phyloP scores from a whole-genome alignment of 257 asterid species.

The Thymus mandschuricus region DNA sequence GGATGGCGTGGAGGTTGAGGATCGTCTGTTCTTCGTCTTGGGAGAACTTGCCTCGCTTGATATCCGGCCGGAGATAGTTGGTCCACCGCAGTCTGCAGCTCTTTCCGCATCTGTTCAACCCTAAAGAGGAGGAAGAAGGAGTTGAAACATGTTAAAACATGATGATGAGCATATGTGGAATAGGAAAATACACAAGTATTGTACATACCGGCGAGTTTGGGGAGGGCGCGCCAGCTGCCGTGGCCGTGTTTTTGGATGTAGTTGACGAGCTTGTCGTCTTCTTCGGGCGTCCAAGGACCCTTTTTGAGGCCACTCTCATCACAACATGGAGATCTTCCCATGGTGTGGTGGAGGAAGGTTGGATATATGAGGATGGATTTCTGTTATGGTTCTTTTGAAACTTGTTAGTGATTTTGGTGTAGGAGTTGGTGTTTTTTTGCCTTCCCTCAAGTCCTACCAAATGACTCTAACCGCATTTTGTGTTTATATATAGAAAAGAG shows the following conservation, averaged over 20 bases:
- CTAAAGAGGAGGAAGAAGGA: background rate
- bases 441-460: conserved; percentile 64
- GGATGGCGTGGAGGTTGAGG: conserved; percentile 70
- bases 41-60: conserved; percentile 76
- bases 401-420: conserved; percentile 17
- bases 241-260: conserved; percentile 75
- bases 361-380: background rate
- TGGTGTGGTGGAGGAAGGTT: background rate
- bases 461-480: conserved; percentile 39
- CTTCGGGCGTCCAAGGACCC: conserved; percentile 92
- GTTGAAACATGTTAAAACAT: background rate
- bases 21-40: conserved; percentile 74
- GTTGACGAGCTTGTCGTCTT: conserved; percentile 71
- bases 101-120: conserved; percentile 75
- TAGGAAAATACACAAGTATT: background rate
- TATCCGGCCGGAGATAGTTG: conserved; percentile 72
- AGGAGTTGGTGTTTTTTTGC: conserved; percentile 33
- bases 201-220: conserved; percentile 72
- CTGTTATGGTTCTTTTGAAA: background rate
- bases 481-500: conserved; percentile 37
- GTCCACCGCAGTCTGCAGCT: conserved; percentile 86
- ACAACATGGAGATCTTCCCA: conserved; percentile 84
- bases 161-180: too few relatives aligned
- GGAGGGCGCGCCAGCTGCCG: conserved; percentile 93
- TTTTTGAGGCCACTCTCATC: conserved; percentile 77